Percentiles rank a stretch among this genome's conserved stretches.
Conservation (phyloP, 768 basidiomycete species). For the Termitomyces sp. region DNA sequence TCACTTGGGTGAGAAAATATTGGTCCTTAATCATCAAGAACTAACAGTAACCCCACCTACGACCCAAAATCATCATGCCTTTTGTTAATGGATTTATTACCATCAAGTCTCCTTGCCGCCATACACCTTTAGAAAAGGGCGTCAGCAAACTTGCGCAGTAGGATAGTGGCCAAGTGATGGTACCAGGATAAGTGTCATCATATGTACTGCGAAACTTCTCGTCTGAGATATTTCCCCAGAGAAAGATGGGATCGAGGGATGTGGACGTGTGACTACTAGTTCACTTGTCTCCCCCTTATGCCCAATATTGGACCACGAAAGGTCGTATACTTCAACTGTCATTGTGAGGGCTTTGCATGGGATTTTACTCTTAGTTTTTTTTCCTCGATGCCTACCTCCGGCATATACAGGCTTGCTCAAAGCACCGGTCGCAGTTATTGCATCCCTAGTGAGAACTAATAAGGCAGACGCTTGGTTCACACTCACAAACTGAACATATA, state of each 20-base stretch:
- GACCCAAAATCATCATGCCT: conserved; percentile 54
- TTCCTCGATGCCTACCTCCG: conserved; percentile 42
- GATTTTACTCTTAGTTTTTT: conserved; percentile 26
- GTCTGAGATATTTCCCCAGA: conserved; percentile 58
- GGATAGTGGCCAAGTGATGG: neutral
- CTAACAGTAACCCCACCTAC: conserved; percentile 35
- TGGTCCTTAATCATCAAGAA: neutral
- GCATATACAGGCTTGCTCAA: conserved; percentile 49
- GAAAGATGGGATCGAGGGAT: conserved; percentile 60
- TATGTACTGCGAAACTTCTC: conserved; percentile 56
- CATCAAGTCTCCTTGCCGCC: conserved; percentile 66
- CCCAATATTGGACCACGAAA: conserved; percentile 43
- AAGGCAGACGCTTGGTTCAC: neutral
- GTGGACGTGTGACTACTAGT: conserved; percentile 59
- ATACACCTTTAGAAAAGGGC: conserved; percentile 34
- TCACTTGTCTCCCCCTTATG: conserved; percentile 44
- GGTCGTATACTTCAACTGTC: conserved; percentile 54
- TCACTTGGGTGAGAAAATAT: conserved; percentile 32
- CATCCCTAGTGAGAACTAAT: neutral
- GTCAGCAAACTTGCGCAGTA: neutral
- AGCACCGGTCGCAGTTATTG: conserved; percentile 44
- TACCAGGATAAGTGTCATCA: conserved; percentile 54
- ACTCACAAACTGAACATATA: conserved; percentile 57
- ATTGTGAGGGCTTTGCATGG: conserved; percentile 56
- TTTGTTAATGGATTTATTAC: conserved; percentile 54